A percentile compares a stretch with the other conserved stretches of the same genome.
Evolutionary conservation across 352 stramenopile genomes (phyloP).

Genomic region (Proteromonas lacertae): DNA sequence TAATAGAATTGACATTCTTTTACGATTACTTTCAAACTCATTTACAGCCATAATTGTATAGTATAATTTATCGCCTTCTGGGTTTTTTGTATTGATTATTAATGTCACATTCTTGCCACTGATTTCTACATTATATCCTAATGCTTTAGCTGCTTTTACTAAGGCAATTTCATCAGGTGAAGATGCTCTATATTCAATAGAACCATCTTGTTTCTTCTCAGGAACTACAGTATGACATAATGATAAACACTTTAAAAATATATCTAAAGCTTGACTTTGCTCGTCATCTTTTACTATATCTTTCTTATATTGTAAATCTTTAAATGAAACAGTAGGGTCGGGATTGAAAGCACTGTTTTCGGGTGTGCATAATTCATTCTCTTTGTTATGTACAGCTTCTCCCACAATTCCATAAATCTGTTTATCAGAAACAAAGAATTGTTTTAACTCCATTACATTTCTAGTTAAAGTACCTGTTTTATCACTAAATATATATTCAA

Average conservation of each 20-base stretch:
- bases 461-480: too few relatives aligned
- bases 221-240: constrained; percentile 79
- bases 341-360: not conserved
- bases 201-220: constrained; percentile 35
- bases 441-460: too few relatives aligned
- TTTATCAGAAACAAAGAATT: not conserved
- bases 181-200: constrained; percentile 7
- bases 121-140: constrained; percentile 7
- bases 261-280: not conserved
- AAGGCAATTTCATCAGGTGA: constrained; percentile 11
- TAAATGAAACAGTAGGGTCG: constrained; percentile 10
- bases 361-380: not conserved
- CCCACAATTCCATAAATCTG: not conserved
- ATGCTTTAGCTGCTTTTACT: constrained; percentile 10
- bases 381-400: not conserved
- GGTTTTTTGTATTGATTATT: constrained; percentile 4
- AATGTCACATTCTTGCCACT: not conserved
- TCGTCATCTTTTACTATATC: constrained; percentile 2
- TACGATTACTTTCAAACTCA: constrained; percentile 87
- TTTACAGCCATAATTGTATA: constrained; percentile 61
- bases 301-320: constrained; percentile 5
- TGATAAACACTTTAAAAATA: constrained; percentile 26
- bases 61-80: not conserved
- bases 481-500: too few relatives aligned
- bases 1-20: constrained; percentile 89